Base-by-base conservation (phyloP, 108 stramenopile species). In the Fistulifera solaris region DNA sequence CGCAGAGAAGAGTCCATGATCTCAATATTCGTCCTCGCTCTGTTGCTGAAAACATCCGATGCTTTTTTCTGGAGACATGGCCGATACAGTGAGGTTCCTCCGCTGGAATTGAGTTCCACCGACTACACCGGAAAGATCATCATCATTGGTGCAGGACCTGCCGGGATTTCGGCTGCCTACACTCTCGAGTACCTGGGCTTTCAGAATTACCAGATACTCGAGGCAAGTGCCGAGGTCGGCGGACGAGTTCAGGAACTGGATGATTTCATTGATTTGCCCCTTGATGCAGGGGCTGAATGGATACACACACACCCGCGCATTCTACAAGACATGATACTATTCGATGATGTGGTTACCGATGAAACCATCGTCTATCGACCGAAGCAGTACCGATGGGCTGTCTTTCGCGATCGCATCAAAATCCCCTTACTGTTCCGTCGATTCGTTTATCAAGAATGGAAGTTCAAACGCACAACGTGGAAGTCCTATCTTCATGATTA, bases 81-180 rank as follows among this genome's bases (percentile, higher is more conserved):
- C 31, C 31, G 31, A 35, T 35, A 35, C 31, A 35, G 31, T 8
- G 31, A 35, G 8, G 31, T 35, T 35, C 31, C 31, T 6, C 31
- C 31, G 8, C 31, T 35, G 3, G 31, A 35, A 35, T 35, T 35
- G 31, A 35, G 6, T 8, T 35, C 31, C 6, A 35, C 31, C 6
- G 31, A 35, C 31, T 35, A 35, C 8, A 3, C 3, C 4, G 25
- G 22, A 10, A 23, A 21, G 38, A 23, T 39, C 7, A 40, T 54
- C 4, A 35, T 71, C 17, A 43, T 70, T 4, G 68, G 68, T n/a
- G 68, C 68, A 17, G 68, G 68, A 42, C 58, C 63, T 0, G 56
- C 68, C 2, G 68, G 68, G 8, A 28, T 70, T 1, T 28, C 27
- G 1, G 68, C 68, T 24, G 68, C 52, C 19, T 54, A 53, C 5